Conservation (phyloP, 1,284 basidiomycete species). For the Ustilago shanxiensis region DNA sequence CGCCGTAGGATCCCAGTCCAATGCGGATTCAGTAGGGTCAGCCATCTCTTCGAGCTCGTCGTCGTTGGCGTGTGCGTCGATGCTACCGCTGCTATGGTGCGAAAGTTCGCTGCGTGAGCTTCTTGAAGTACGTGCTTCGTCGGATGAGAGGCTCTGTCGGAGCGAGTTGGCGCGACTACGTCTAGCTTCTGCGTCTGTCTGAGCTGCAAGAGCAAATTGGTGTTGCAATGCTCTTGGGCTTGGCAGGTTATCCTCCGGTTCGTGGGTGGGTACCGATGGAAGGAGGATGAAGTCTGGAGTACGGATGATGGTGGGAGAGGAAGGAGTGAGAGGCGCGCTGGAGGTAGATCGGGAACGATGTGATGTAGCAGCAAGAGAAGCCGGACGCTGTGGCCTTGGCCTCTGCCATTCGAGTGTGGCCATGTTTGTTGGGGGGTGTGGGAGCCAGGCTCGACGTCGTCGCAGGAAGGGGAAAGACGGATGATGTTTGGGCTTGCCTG, state of each 20-base stretch:
- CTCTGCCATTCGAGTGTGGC: constrained; percentile 40
- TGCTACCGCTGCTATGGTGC: constrained; percentile 8
- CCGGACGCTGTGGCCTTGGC: constrained; percentile 22
- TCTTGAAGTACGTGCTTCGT: constrained; percentile 4
- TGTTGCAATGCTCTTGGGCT: constrained; percentile 37
- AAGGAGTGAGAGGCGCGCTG: constrained; percentile 14
- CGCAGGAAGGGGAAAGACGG: background rate
- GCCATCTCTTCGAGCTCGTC: constrained; percentile 46
- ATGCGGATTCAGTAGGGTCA: constrained; percentile 14
- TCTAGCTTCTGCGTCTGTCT: constrained; percentile 22
- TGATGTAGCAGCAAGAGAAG: background rate
- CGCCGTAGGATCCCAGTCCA: constrained; percentile 13
- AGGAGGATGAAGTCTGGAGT: constrained; percentile 44
- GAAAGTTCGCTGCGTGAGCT: constrained; percentile 13
- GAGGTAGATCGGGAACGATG: constrained; percentile 17
- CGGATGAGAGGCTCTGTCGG: background rate
- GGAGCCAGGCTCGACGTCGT: background rate
- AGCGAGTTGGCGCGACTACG: constrained; percentile 29
- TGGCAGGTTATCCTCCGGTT: constrained; percentile 52
- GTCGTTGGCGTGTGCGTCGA: constrained; percentile 5
- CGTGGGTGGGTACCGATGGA: constrained; percentile 54
- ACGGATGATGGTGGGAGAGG: constrained; percentile 49
- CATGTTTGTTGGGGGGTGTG: constrained; percentile 16
- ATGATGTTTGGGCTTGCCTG: background rate
- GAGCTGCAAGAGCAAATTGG: constrained; percentile 35